Evolutionary conservation across 257 asterid genomes (phyloP).

Genomic region (Solanum chaucha): DNA sequence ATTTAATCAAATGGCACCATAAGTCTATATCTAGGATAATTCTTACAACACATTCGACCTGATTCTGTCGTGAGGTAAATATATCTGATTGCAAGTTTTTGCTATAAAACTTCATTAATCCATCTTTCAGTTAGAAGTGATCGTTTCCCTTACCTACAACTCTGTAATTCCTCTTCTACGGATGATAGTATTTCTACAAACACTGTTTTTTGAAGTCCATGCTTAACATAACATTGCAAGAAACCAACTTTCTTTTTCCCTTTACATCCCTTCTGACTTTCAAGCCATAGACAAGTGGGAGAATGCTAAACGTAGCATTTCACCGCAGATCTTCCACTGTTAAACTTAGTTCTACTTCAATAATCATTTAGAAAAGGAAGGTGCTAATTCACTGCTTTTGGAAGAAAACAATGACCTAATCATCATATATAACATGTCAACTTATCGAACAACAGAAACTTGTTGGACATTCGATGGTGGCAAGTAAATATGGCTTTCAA

Average conservation of each 20-base stretch:
- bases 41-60: background rate
- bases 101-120: background rate
- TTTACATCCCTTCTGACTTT: background rate
- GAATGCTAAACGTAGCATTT: background rate
- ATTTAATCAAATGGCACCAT: no score
- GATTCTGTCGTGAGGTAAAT: background rate
- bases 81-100: background rate
- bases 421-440: background rate
- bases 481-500: background rate
- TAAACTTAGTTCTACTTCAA: background rate
- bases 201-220: background rate
- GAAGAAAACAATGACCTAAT: background rate
- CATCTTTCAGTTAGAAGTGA: background rate
- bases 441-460: background rate
- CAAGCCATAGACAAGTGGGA: background rate
- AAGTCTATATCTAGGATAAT: no score
- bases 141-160: background rate
- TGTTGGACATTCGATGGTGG: background rate
- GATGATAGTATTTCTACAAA: background rate
- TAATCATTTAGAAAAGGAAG: background rate
- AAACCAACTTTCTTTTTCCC: background rate
- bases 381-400: background rate
- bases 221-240: background rate
- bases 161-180: background rate
- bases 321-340: background rate